phyloP scores from a whole-genome alignment of 2,329 filamentous ascomycete species.

The Botryosphaeria dothidea region DNA sequence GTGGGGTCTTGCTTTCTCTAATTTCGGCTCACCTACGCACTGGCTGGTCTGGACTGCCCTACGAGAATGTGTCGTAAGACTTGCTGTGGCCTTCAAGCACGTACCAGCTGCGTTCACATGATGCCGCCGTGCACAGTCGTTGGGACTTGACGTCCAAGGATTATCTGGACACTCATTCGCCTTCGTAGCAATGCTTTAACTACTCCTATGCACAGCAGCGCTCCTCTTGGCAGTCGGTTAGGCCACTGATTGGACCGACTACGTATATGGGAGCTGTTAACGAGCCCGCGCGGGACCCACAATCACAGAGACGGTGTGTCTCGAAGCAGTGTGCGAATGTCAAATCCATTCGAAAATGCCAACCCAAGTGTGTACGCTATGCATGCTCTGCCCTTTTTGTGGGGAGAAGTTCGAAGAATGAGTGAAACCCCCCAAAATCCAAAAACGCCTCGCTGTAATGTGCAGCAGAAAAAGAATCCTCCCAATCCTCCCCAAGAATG shows the following conservation, averaged over 20 bases:
- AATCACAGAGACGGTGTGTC: background rate
- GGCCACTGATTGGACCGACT: no score
- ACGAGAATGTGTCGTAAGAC: background rate
- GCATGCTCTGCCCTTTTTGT: constrained; percentile 11
- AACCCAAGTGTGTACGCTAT: constrained; percentile 9
- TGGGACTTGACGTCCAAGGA: no score
- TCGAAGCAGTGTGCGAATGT: background rate
- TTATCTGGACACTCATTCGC: no score
- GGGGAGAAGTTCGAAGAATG: constrained; percentile 1
- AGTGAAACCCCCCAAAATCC: constrained; percentile 10
- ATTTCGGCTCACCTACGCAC: constrained; percentile 4
- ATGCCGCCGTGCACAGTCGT: no score
- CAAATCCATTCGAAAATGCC: background rate
- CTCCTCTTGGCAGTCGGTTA: no score
- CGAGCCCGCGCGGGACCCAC: background rate
- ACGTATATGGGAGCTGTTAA: no score
- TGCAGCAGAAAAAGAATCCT: constrained; percentile 2
- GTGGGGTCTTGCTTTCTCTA: background rate
- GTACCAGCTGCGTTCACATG: background rate
- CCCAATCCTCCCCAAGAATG: background rate
- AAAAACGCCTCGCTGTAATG: constrained; percentile 15
- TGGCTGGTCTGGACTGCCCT: background rate
- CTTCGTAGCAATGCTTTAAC: no score
- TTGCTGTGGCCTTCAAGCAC: no score
- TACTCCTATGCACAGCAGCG: no score